Percentiles rank a stretch among this genome's conserved stretches.
Conservation (phyloP, 2,329 filamentous ascomycete genomes). For the Chrysosporium keratinophilum region DNA sequence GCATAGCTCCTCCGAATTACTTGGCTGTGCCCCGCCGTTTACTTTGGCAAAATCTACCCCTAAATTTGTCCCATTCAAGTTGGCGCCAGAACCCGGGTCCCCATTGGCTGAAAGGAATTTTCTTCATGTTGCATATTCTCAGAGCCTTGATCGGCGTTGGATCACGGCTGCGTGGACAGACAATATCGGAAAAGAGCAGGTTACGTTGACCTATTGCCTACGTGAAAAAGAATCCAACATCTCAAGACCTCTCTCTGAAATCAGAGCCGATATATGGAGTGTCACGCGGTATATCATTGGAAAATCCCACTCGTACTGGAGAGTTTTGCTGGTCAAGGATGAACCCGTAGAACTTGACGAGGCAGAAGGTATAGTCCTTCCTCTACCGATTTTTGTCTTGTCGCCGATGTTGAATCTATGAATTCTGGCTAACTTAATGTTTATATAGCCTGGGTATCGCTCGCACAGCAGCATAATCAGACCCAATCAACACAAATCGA, state of each 20-base stretch:
- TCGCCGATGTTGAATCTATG: neutral
- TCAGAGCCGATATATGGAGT: slow-evolving; percentile 49
- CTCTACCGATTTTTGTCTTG: neutral
- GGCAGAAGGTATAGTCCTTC: slow-evolving; percentile 34
- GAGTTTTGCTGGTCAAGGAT: slow-evolving; percentile 44
- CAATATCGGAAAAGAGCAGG: slow-evolving; percentile 44
- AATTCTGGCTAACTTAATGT: slow-evolving; percentile 17
- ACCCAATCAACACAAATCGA: slow-evolving; percentile 27
- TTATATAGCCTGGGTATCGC: slow-evolving; percentile 28
- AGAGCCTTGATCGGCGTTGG: slow-evolving; percentile 48
- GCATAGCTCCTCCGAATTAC: slow-evolving; percentile 24
- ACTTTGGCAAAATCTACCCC: slow-evolving; percentile 45
- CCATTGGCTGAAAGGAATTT: slow-evolving; percentile 48
- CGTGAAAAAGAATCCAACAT: slow-evolving; percentile 28
- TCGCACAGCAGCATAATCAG: slow-evolving; percentile 33
- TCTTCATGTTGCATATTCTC: slow-evolving; percentile 50
- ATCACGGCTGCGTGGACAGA: slow-evolving; percentile 52
- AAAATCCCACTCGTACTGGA: slow-evolving; percentile 44
- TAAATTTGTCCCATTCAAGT: slow-evolving; percentile 45
- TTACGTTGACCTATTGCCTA: slow-evolving; percentile 46
- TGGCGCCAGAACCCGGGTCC: slow-evolving; percentile 44
- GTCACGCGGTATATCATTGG: slow-evolving; percentile 47
- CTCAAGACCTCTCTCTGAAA: slow-evolving; percentile 36
- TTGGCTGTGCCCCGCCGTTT: slow-evolving; percentile 44
- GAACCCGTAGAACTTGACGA: slow-evolving; percentile 45